Evolutionary conservation across 2,329 filamentous ascomycete genomes (phyloP), one percentile per base, ranked within the genome.

Genomic region (Talaromyces sp.): DNA sequence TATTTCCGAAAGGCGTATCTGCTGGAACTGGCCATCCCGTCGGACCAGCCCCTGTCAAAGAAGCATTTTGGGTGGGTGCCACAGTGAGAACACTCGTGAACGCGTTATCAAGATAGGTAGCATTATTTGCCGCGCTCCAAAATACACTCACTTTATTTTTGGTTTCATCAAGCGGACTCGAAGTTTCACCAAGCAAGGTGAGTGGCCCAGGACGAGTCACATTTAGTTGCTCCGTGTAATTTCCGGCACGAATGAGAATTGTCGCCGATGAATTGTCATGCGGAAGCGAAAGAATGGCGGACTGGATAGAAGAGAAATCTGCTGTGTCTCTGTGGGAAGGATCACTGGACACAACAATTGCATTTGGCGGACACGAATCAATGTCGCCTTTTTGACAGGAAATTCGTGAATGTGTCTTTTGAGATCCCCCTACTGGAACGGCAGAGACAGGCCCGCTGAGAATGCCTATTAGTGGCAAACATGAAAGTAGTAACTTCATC

Each of bases 141-240:
- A 81, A 80, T 14, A 88, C 74, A 54, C 82, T 84, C 19, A 88
- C 85, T 0, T 68, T 70, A 64, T 84, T 83, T 53, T 74, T 70
- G 43, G 73, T 72, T 8, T 80, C 75, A 58, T 80, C 75, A 14
- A 79, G 77, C 3, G 81, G 79, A 2, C 70, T 65, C n/a, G 71
- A 66, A 1, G 81, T 84, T 62, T 84, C 78, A n/a, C 85, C 86
- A 0, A 88, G 77, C 7, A 88, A 76, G 29, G 84, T 86, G 7
- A 88, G 74, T 0, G 86, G 85, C 0, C 82, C 85, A 1, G 75
- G 71, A 0, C 86, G 83, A 3, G 86, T 88, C 61, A 88, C 77
- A 64, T 89, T 89, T 62, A 89, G 72, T 71, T 87, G 85, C 67
- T 88, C 86, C 1, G 75, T 82, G 66, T 88, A 88, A 61, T 78